Evolutionary conservation across 805 yeast genomes (phyloP), one percentile per base, ranked within the genome.

Genomic region (Metschnikowia proteae): DNA sequence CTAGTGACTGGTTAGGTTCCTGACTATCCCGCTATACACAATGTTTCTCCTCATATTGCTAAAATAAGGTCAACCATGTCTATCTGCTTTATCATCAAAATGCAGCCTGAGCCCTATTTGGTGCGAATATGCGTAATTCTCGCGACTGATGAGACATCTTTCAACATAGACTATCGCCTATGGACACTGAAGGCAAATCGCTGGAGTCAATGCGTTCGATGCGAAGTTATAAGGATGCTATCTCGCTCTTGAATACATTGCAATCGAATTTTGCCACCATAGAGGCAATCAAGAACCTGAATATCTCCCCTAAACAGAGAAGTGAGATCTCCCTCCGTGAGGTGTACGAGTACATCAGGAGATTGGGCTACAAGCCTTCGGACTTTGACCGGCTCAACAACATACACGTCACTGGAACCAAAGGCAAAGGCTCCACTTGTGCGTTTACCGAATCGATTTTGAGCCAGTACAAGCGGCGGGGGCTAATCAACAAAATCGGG

Each of bases 371-470:
- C 59, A 50, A 56, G 30, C 82, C 87, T 1, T 57, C 69, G 3
- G 96, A 87, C 53, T 82, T 88, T 62, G 81, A 91, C 67, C 75
- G 67, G 51, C 65, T 94, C 58, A 91, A 91, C 58, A 76, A 90
- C 2, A 78, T 94, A 37, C 99, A 94, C 62, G 85, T 95, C 33
- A 91, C 99, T 0, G 99, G 99, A 22, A 94, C 99, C 1, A 94
- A 94, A 65, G 99, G 99, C 10, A 94, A 94, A 69, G 99, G 99
- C 1, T 90, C 97, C 0, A 92, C 98, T 0, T 92, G 97, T 67
- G 97, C 99, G 0, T 94, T 94, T 62, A 81, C 90, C 2, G 87
- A 88, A 59, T 82, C 94, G 2, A 88, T 95, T 35, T 66, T 95
- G 52, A 61, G 67, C 6, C 88, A 88, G 61, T 88, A 88, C 59